Evolutionary conservation across 176 grass and related monocot genomes (phyloP).

Genomic region (Alopecurus myosuroides): DNA sequence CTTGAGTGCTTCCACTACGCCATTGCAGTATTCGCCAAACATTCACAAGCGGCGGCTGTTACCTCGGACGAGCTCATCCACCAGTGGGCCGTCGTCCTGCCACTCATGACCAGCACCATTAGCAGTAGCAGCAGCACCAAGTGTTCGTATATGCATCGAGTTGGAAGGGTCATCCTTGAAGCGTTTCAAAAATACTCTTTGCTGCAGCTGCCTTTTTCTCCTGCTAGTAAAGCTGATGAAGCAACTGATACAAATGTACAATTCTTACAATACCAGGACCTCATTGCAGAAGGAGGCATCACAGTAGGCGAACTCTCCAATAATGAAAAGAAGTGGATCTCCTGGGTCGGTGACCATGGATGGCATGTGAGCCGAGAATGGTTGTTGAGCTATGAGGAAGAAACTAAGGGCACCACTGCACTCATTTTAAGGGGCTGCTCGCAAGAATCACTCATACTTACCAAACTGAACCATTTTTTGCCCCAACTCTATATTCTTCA

Average conservation of each 20-base stretch:
- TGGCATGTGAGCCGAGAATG: not conserved
- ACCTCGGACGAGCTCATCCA: not conserved
- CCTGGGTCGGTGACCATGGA: not conserved
- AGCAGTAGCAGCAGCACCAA: not conserved
- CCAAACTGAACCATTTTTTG: not conserved
- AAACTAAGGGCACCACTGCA: not conserved
- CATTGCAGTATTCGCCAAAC: not conserved
- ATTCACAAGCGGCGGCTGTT: not conserved
- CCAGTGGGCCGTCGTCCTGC: not conserved
- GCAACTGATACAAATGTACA: not conserved
- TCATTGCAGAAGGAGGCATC: not conserved
- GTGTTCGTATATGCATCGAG: not conserved
- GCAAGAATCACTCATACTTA: not conserved
- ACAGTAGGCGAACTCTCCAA: not conserved
- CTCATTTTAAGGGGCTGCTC: constrained; percentile 2
- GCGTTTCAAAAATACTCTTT: not conserved
- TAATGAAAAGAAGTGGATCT: not conserved
- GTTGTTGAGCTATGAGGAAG: not conserved
- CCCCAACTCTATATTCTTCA: not conserved
- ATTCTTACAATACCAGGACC: not conserved
- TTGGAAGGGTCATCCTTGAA: constrained; percentile 11
- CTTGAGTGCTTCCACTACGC: not conserved
- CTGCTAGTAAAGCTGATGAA: not conserved
- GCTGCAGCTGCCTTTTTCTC: not conserved
- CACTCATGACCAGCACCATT: not conserved